Evolutionary conservation across 2,329 filamentous ascomycete genomes (phyloP), one percentile per base, ranked within the genome.

Genomic region (Fusarium sp.): DNA sequence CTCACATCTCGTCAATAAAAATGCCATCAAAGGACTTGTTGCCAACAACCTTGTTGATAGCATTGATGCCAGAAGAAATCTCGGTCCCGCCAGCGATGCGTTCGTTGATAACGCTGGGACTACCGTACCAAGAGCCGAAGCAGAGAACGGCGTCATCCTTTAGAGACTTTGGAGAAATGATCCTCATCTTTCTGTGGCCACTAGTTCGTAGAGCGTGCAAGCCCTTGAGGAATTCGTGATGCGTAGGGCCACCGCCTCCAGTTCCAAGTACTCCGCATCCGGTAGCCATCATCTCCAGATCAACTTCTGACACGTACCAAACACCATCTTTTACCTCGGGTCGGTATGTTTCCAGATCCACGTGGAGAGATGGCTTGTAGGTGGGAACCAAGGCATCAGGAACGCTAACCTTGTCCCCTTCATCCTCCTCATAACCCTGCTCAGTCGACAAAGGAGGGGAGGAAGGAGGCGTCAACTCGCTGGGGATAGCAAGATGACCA

Each of bases 51-150:
- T 78, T 81, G 14, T 78, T 80, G 2, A 82, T 69, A 4, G 80
- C 81, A 44, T 84, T 79, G 51, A 84, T 82, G 1, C 81, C 83
- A 4, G 72, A 75, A 22, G 79, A 74, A 24, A 84, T 83, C 69
- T 84, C 83, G 17, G 73, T 81, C 5, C 83, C 83, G 2, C 77
- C 77, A 1, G 79, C 78, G 2, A 84, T 77, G 0, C 81, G 78
- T 73, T 84, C 83, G 36, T 82, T 82, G 44, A 82, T 81, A 11
- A 84, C 83, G 22, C 81, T 84, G 0, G 83, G 83, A 36, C 83
- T 84, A 4, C 85, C 85, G 49, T 86, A 86, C 79, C 84, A 85
- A 0, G 84, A 84, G 0, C 84, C 84, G 42, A 85, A 83, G 46
- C 84, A 84, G 5, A 84, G 79, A 2, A 80, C 73, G 10, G 83